Evolutionary conservation across 1,284 basidiomycete species (phyloP).

Genomic region (Fomitopsis pinicola): DNA sequence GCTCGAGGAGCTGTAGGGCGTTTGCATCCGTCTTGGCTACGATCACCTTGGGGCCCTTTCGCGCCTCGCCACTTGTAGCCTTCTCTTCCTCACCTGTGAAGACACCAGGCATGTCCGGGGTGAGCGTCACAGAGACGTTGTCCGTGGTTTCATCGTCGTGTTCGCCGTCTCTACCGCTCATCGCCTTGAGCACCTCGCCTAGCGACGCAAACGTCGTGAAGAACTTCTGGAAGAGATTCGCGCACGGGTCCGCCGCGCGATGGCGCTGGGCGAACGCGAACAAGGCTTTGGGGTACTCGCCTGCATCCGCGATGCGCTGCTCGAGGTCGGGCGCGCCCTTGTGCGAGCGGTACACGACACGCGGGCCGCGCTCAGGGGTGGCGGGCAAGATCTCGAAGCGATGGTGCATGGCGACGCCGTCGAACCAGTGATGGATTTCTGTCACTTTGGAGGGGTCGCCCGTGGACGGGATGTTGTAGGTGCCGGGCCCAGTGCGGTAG

Average conservation of each 20-base stretch:
- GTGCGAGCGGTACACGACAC: slow-evolving; percentile 19
- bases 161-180: neutral
- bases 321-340: slow-evolving; percentile 15
- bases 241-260: slow-evolving; percentile 19
- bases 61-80: neutral
- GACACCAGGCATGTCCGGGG: slow-evolving; percentile 20
- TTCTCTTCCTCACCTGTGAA: neutral
- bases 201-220: slow-evolving; percentile 18
- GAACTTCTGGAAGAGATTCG: slow-evolving; percentile 22
- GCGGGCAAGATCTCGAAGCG: slow-evolving; percentile 18
- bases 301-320: slow-evolving; percentile 12
- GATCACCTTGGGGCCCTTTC: slow-evolving; percentile 10
- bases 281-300: slow-evolving; percentile 3
- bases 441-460: slow-evolving; percentile 7
- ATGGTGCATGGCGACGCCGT: slow-evolving; percentile 24
- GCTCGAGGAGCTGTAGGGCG: slow-evolving; percentile 27
- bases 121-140: slow-evolving; percentile 21
- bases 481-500: slow-evolving; percentile 26
- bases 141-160: neutral
- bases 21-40: slow-evolving; percentile 30
- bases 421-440: slow-evolving; percentile 25
- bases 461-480: slow-evolving; percentile 15
- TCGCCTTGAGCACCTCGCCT: neutral
- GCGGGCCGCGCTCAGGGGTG: slow-evolving; percentile 5
- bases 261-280: slow-evolving; percentile 16